These are phyloP conservation scores for Hypoxylon rickii DNA, from an alignment of 495 filamentous ascomycete genomes.

Conservation along the genomic window DNA sequence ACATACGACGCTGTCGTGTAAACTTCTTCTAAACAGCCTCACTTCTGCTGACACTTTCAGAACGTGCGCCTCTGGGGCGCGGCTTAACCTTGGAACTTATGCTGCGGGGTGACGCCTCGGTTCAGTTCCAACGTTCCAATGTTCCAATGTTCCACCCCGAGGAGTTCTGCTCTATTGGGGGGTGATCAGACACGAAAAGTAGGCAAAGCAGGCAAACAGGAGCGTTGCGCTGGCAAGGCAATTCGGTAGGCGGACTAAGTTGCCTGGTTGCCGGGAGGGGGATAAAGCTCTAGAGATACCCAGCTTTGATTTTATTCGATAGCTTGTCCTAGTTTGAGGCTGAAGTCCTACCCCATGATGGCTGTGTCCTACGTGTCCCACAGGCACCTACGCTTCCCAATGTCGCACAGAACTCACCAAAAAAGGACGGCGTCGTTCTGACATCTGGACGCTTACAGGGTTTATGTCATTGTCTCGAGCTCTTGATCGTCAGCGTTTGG, in stretches of 20 bases:
- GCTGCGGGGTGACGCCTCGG: conserved; percentile 5
- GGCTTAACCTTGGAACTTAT: conserved; percentile 14
- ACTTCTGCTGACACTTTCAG: conserved; percentile 11
- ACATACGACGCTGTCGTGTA: conserved; percentile 13
- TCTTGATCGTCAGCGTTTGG: conserved; percentile 7
- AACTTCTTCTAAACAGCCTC: conserved; percentile 28
- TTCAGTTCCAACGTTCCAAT: not conserved
- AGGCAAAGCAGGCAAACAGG: conserved; percentile 22
- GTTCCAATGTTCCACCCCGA: not conserved
- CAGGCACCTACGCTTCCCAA: conserved; percentile 26
- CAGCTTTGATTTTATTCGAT: conserved; percentile 16
- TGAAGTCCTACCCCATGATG: conserved; percentile 30
- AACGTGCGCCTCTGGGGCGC: conserved; percentile 16
- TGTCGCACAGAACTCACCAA: conserved; percentile 18
- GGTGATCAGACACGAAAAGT: conserved; percentile 13
- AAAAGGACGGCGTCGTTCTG: conserved; percentile 3
- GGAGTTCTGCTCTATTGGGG: conserved; percentile 10
- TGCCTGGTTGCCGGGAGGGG: no score
- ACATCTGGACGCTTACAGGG: conserved; percentile 3
- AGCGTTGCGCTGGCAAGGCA: conserved; percentile 29
- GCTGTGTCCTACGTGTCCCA: conserved; percentile 33
- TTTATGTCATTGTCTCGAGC: conserved; percentile 19
- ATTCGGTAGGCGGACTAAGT: conserved; percentile 26
- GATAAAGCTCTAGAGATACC: conserved; percentile 2
- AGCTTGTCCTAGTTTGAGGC: conserved; percentile 20